Base-by-base conservation (phyloP, 1,284 basidiomycete genomes). In the Cryptococcus hybrid region DNA sequence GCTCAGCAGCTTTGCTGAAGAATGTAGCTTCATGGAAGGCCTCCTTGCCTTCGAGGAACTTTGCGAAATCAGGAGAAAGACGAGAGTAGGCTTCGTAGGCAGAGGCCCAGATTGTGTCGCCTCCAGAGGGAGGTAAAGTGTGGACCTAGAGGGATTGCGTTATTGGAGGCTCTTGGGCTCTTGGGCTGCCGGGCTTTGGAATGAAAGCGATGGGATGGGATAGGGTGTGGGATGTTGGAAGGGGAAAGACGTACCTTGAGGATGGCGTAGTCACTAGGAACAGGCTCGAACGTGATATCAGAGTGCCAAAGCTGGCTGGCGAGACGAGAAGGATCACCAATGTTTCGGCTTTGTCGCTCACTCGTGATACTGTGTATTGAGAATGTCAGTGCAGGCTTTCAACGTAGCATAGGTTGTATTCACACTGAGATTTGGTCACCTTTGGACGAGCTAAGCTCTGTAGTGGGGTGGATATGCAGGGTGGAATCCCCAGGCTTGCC, bases 231-330 rank as follows among this genome's bases (percentile, higher is more conserved):
- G n/a, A 34, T 48, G 8, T 7, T 15, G 9, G 6, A 15, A 36
- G 47, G 8, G 11, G 34, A 4, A 8, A 13, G 15, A 12, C 39
- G 83, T 67, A 86, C 78, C 66, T 84, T 85, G 47, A 86, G 74
- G 59, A 85, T 82, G 2, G 84, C 81, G 66, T 86, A 89, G 70
- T 87, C 85, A 0, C 84, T 82, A 0, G 87, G 87, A 1, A 86
- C 79, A 6, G 75, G 79, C 70, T 89, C 88, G 64, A 88, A 89
- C 0, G 84, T 84, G 66, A 87, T 51, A 35, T 56, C 60, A 1
- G 59, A 60, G 47, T 71, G 70, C 62, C 63, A 70, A 15, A 11
- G 42, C 15, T 43, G 50, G 12, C 37, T 40, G 13, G 50, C 50
- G 18, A 47, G 35, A 11, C 44, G 43, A 37, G 52, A 49, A 11